A percentile compares a stretch with the other conserved stretches of the same genome.
These are phyloP conservation scores for Pleurotus platypus DNA, from an alignment of 768 basidiomycete species.

Conservation along the genomic window DNA sequence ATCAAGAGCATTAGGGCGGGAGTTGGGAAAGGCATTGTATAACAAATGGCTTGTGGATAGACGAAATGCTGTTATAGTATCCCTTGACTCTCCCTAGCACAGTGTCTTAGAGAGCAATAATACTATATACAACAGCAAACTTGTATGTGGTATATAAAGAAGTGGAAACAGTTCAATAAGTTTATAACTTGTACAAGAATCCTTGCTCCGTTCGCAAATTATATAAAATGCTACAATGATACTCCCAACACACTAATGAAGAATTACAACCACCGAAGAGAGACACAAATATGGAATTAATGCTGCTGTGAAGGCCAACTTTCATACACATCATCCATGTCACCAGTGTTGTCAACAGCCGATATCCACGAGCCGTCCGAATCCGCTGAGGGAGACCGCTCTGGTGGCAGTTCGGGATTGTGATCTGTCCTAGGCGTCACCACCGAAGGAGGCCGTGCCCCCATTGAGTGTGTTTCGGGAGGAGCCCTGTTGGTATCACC, in stretches of 20 bases:
- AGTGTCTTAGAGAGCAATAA: too few relatives aligned
- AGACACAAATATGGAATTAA: too few relatives aligned
- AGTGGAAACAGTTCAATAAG: too few relatives aligned
- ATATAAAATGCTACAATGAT: neutral
- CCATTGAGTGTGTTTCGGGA: neutral
- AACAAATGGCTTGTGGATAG: constrained; percentile 43
- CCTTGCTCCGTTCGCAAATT: too few relatives aligned
- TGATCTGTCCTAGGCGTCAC: neutral
- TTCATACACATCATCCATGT: neutral
- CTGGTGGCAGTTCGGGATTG: neutral
- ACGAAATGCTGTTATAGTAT: constrained; percentile 31
- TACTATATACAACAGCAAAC: too few relatives aligned
- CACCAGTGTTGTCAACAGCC: neutral
- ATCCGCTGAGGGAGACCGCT: constrained; percentile 4
- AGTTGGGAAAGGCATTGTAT: constrained; percentile 49
- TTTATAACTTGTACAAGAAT: too few relatives aligned
- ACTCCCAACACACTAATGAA: neutral
- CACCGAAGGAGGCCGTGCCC: neutral
- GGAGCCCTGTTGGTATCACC: neutral
- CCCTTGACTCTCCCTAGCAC: too few relatives aligned
- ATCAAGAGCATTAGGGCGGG: constrained; percentile 59
- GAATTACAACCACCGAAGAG: too few relatives aligned
- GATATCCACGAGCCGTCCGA: constrained; percentile 6
- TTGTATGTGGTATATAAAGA: too few relatives aligned
- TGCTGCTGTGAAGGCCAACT: too few relatives aligned